phyloP scores from a whole-genome alignment of 2,329 filamentous ascomycete species.

The Ophiosphaerella korrae region DNA sequence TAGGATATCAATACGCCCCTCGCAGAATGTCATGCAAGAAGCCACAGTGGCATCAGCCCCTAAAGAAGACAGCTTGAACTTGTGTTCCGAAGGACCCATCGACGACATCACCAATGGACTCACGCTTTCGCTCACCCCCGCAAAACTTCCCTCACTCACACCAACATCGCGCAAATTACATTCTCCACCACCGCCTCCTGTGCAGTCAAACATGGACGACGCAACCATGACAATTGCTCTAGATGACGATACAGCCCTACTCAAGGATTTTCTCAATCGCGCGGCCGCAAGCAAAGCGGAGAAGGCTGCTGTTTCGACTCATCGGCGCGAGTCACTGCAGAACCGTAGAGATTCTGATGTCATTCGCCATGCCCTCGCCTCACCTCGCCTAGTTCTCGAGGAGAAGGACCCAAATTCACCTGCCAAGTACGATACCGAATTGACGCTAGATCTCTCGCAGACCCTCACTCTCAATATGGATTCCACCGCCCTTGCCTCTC shows the following conservation, averaged over 20 bases:
- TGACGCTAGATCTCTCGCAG: conserved; percentile 38
- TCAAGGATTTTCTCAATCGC: conserved; percentile 56
- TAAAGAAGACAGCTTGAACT: no score
- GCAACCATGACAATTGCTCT: conserved; percentile 42
- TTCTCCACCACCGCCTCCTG: conserved; percentile 35
- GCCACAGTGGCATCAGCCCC: not conserved
- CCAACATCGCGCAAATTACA: conserved; percentile 30
- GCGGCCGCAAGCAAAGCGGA: conserved; percentile 54
- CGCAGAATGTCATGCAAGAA: no score
- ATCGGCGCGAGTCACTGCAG: conserved; percentile 50
- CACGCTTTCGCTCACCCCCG: conserved; percentile 26
- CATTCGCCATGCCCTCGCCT: conserved; percentile 53
- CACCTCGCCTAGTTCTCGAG: conserved; percentile 51
- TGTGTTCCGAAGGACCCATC: not conserved
- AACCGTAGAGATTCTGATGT: conserved; percentile 56
- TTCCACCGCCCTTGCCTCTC: conserved; percentile 20
- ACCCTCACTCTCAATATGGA: conserved; percentile 31
- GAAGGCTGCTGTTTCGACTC: conserved; percentile 39
- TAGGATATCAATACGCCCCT: no score
- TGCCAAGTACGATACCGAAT: conserved; percentile 44
- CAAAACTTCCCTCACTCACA: conserved; percentile 13
- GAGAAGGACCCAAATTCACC: conserved; percentile 56
- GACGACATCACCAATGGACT: conserved; percentile 41
- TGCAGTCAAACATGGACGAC: conserved; percentile 32
- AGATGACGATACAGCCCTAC: conserved; percentile 55